Conservation (phyloP, 352 stramenopile genomes). For the Globisporangium polare region DNA sequence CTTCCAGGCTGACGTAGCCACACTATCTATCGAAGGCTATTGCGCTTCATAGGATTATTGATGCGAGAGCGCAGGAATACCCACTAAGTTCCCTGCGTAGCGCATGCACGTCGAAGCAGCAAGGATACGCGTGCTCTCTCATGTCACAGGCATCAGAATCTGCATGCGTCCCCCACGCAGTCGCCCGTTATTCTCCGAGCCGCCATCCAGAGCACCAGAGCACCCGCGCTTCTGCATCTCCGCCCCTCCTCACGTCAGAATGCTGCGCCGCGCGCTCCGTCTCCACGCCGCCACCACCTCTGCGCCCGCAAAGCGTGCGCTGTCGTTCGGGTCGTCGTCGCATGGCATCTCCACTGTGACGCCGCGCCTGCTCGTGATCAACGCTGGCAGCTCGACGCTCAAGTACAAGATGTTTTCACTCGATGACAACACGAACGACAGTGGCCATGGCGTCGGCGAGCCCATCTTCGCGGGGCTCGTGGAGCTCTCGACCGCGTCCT, state of each 20-base stretch:
- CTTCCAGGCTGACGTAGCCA: too few relatives aligned
- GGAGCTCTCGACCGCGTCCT: constrained; percentile 63
- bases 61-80: background rate
- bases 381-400: constrained; percentile 76
- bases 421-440: constrained; percentile 9
- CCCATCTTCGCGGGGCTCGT: constrained; percentile 73
- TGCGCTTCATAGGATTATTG: background rate
- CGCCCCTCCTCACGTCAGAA: background rate
- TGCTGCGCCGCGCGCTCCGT: constrained; percentile 6
- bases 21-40: background rate
- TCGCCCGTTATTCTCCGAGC: background rate
- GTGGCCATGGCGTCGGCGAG: constrained; percentile 31
- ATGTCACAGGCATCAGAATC: background rate
- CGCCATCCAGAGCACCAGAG: background rate
- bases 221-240: background rate
- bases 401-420: constrained; percentile 85
- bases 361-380: constrained; percentile 56
- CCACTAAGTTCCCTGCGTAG: background rate
- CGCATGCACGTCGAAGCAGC: background rate
- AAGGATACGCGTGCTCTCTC: background rate
- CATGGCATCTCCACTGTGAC: constrained; percentile 1
- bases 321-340: constrained; percentile 16
- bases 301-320: background rate
- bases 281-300: background rate
- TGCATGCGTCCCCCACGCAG: background rate